A percentile compares a stretch with the other conserved stretches of the same genome.
Evolutionary conservation across 2,329 filamentous ascomycete species (phyloP).

Genomic region (Pseudomassariella vexata): DNA sequence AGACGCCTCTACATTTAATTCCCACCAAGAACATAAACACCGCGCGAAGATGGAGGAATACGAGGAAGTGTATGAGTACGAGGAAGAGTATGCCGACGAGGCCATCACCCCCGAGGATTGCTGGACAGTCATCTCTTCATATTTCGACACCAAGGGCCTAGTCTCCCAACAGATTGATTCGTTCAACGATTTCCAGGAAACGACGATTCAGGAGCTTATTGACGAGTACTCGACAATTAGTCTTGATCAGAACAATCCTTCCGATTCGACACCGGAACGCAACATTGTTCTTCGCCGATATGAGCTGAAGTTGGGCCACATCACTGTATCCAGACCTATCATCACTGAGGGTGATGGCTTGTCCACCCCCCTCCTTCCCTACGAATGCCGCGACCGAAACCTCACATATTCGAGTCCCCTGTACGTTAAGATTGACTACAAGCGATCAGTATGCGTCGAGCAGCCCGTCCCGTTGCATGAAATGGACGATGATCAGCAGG

Average conservation of each 20-base stretch:
- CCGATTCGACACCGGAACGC: slow-evolving; percentile 58
- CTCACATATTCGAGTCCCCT: slow-evolving; percentile 91
- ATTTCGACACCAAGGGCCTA: slow-evolving; percentile 92
- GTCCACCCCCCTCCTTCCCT: slow-evolving; percentile 79
- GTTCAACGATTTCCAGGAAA: slow-evolving; percentile 93
- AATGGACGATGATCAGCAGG: slow-evolving; percentile 59
- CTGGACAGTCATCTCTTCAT: slow-evolving; percentile 95
- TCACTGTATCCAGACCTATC: slow-evolving; percentile 83
- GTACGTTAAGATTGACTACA: slow-evolving; percentile 83
- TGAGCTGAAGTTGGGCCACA: slow-evolving; percentile 88
- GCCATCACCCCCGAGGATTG: slow-evolving; percentile 93
- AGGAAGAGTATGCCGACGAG: slow-evolving; percentile 62
- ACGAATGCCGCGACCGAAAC: slow-evolving; percentile 93
- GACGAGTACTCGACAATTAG: slow-evolving; percentile 86
- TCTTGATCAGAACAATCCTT: slow-evolving; percentile 87
- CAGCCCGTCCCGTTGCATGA: slow-evolving; percentile 60
- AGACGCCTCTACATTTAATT: no score
- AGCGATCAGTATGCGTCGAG: slow-evolving; percentile 77
- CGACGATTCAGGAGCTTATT: slow-evolving; percentile 90
- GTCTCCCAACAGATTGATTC: slow-evolving; percentile 98
- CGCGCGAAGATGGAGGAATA: slow-evolving; percentile 47
- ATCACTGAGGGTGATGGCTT: slow-evolving; percentile 91
- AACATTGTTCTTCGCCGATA: slow-evolving; percentile 85
- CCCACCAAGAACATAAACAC: no score
- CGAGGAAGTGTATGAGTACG: slow-evolving; percentile 61